Conservation (phyloP, 31 red algal genomes). For the Odonthalia washingtoniensis region DNA sequence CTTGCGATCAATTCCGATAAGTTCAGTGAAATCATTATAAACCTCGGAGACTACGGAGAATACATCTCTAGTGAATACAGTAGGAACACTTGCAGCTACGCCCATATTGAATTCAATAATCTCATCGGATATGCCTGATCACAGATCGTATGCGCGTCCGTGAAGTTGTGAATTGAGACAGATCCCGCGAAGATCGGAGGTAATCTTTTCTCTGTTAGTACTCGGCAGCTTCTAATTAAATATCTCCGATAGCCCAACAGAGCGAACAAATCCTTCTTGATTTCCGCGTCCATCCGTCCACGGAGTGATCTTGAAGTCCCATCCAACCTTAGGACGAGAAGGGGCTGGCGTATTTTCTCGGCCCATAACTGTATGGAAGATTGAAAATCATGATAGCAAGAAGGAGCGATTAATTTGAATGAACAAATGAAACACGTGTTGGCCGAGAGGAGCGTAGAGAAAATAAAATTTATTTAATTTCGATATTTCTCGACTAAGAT, state of each 20-base stretch:
- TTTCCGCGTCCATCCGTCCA: too few species aligned
- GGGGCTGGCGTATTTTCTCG: too few species aligned
- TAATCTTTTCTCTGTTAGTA: not conserved
- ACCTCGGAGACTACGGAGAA: not conserved
- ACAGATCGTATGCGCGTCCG: not conserved
- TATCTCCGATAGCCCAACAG: not conserved
- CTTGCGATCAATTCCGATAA: not conserved
- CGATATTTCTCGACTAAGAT: too few species aligned
- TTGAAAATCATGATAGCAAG: too few species aligned
- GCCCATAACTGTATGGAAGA: too few species aligned
- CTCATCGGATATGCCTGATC: not conserved
- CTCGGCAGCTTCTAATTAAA: constrained; percentile 4
- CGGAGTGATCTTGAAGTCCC: not conserved
- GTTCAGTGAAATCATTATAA: not conserved
- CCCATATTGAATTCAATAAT: not conserved
- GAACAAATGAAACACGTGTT: too few species aligned
- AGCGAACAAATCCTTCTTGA: not conserved
- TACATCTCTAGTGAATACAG: not conserved
- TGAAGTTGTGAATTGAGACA: not conserved
- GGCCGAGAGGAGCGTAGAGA: too few species aligned
- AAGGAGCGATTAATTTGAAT: too few species aligned
- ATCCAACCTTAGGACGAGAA: constrained; percentile 2
- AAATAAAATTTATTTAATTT: too few species aligned
- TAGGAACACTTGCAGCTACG: not conserved
- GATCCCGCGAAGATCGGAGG: not conserved